phyloP scores from a whole-genome alignment of 2,329 filamentous ascomycete species.

The Fusarium robinianum region DNA sequence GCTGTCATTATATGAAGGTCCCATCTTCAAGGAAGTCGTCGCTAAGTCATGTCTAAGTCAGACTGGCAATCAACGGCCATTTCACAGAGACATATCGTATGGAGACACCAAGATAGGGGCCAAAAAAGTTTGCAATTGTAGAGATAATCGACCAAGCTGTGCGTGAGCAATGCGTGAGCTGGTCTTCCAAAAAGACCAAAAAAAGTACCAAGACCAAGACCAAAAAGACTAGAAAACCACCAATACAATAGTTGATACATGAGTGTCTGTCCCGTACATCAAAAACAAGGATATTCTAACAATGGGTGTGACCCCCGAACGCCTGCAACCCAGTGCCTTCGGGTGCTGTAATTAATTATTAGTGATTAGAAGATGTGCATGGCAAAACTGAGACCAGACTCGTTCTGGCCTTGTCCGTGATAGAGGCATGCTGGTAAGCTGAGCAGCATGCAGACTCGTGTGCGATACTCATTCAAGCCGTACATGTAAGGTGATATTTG shows the following conservation, averaged over 20 bases:
- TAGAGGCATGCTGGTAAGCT: constrained; percentile 9
- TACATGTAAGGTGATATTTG: constrained; percentile 42
- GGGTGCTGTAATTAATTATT: constrained; percentile 17
- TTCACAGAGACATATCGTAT: too few species aligned
- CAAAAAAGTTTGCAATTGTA: not conserved
- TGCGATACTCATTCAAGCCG: constrained; percentile 35
- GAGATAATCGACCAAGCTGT: not conserved
- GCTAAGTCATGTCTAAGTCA: too few species aligned
- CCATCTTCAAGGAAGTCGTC: too few species aligned
- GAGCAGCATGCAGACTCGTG: constrained; percentile 18
- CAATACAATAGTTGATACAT: too few species aligned
- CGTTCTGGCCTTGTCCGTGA: not conserved
- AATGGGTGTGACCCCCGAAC: constrained; percentile 23
- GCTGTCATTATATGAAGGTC: too few species aligned
- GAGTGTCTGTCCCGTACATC: too few species aligned
- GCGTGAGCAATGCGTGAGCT: too few species aligned
- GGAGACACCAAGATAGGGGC: too few species aligned
- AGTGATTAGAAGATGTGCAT: constrained; percentile 3
- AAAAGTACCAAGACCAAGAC: too few species aligned
- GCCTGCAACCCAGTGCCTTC: constrained; percentile 8
- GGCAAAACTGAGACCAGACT: constrained; percentile 10
- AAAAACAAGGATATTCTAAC: constrained; percentile 29
- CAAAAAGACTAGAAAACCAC: too few species aligned
- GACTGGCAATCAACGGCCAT: too few species aligned
- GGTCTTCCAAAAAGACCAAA: too few species aligned